Conservation (phyloP, 1,284 basidiomycete species). For the Papiliotrema laurentii region DNA sequence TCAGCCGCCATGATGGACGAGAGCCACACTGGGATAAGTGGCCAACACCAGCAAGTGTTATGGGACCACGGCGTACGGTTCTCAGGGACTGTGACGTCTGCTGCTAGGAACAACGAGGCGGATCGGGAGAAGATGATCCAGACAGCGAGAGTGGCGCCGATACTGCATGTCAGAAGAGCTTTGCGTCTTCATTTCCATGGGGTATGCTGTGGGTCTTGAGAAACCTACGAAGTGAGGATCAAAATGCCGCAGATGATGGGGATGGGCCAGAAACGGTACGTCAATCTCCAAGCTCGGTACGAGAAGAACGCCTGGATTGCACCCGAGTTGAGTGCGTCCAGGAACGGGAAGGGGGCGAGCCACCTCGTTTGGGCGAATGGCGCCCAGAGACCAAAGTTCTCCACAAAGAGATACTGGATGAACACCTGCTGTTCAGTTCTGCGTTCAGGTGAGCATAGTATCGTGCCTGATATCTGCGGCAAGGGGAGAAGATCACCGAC, state of each 20-base stretch:
- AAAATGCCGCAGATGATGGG: conserved; percentile 4
- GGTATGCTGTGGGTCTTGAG: not conserved
- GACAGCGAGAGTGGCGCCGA: conserved; percentile 14
- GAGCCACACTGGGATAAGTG: conserved; percentile 19
- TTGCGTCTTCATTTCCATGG: not conserved
- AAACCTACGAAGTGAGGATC: conserved; percentile 10
- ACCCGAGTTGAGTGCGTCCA: conserved; percentile 17
- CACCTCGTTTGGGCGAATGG: conserved; percentile 16
- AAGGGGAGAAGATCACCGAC: conserved; percentile 2
- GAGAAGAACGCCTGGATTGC: conserved; percentile 15
- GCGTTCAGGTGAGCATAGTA: not conserved
- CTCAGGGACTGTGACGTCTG: conserved; percentile 4
- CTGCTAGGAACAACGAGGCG: conserved; percentile 11
- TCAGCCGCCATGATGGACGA: conserved; percentile 21
- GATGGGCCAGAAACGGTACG: conserved; percentile 6
- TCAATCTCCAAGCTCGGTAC: conserved; percentile 15
- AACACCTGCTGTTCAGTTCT: conserved; percentile 4
- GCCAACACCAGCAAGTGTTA: not conserved
- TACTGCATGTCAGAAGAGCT: not conserved
- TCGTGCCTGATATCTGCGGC: too few species aligned
- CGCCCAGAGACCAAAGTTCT: conserved; percentile 17
- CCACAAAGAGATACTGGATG: conserved; percentile 20
- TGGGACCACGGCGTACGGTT: conserved; percentile 1
- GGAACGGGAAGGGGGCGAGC: conserved; percentile 20
- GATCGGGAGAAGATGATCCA: conserved; percentile 17